phyloP scores from a whole-genome alignment of 164 flowering plant genomes.

The Echeveria elegans region DNA sequence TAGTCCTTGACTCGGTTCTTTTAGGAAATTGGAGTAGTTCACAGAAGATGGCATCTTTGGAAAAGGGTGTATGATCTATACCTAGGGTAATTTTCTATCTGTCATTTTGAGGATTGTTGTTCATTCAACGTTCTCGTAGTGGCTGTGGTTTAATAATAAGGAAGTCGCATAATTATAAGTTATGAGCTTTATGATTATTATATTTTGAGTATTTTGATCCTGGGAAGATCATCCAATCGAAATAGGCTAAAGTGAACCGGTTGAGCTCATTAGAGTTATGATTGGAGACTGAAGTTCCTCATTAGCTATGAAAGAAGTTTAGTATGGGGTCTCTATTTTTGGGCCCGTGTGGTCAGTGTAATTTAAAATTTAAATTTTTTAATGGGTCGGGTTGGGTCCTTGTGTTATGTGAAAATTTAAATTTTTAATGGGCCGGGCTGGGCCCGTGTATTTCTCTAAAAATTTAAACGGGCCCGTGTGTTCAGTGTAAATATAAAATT shows the following conservation, averaged over 20 bases:
- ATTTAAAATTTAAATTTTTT: no score
- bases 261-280: no score
- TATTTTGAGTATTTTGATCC: background rate
- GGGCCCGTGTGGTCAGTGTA: no score
- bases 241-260: background rate
- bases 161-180: background rate
- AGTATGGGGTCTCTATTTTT: no score
- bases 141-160: background rate
- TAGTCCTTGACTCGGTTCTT: background rate
- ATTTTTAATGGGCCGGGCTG: no score
- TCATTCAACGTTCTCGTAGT: background rate
- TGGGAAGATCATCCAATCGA: background rate
- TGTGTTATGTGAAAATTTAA: no score
- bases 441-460: no score
- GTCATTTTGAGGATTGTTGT: background rate
- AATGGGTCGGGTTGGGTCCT: no score
- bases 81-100: slow-evolving; percentile 58
- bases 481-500: no score
- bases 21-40: slow-evolving; percentile 96
- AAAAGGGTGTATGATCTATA: slow-evolving; percentile 91
- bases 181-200: background rate
- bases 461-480: no score
- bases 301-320: no score
- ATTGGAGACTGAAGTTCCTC: no score
- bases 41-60: slow-evolving; percentile 98